Evolutionary conservation across 768 basidiomycete species (phyloP), one percentile per base, ranked within the genome.

Genomic region (Macrolepiota dolichaula): DNA sequence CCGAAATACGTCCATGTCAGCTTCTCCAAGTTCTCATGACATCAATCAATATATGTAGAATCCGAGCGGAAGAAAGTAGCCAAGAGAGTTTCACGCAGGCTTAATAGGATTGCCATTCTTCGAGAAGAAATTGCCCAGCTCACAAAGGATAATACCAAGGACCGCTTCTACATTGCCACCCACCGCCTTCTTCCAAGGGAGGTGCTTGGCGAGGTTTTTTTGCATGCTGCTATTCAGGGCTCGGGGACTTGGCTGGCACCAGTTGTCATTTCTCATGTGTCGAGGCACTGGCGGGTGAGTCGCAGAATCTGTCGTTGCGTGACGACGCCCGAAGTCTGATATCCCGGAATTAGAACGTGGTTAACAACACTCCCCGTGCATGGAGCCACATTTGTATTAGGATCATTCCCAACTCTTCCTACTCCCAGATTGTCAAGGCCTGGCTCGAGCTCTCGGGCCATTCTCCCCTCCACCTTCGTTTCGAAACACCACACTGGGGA

Each of bases 91-190:
- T 27, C 50, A 13, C 22, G 47, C n/a, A 58, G 53, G 19, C 51
- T 55, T 3, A 15, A 52, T 15, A 58, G 57, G 24, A 57, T 63
- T 19, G 38, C 51, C 19, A 29, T 52, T 19, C 53, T 63, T 32
- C 62, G 62, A 35, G 13, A 36, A 22, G 62, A 57, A 29, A 58
- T 58, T 13, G 62, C 56, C 24, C n/a, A 36, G 22, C 62, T 63
- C 9, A 50, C 57, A 24, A 57, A 37, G 42, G 51, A 51, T 7
- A 63, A 57, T 19, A 51, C 51, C 6, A 35, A 40, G 17, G 62
- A 63, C 44, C 50, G 62, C 15, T 63, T 63, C 57, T 63, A 44
- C 35, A 63, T 59, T 46, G 51, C 57, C 13, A 59, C 62, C 24
- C 62, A 63, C 27, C 57, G 62, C 44, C 50, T 25, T 25, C 52